Evolutionary conservation across 2,329 filamentous ascomycete genomes (phyloP), one percentile per base, ranked within the genome.

Genomic region (Fusarium heterosporum): DNA sequence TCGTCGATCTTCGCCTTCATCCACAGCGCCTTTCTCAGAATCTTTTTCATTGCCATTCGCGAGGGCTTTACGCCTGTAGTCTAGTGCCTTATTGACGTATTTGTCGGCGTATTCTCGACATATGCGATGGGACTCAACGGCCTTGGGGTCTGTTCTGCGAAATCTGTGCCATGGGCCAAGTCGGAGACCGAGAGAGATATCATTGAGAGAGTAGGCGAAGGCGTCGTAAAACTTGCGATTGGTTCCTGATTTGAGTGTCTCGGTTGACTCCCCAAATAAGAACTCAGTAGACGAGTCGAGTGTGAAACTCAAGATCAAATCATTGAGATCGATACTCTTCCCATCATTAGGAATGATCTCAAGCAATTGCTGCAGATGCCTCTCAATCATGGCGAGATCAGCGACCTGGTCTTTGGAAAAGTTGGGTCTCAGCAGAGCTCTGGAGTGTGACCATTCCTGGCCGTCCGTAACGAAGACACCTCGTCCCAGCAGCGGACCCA

Each of bases 221-320:
- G 48, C 47, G 22, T 30, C 26, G 11, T 6, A 16, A 13, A 47
- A 47, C 13, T 47, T 8, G 4, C 19, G 13, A 16, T 25, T 34
- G 4, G 14, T 36, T n/a, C 29, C 29, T 11, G 19, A 16, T 14
- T 19, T 16, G 9, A 54, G 41, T 10, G 51, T 46, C 10, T 28
- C 41, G 1, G 41, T 54, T 6, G 55, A 58, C 19, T 58, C 48
- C 4, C 48, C 32, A 29, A 58, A 54, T 9, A 58, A n/a, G 13
- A 58, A 58, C 8, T 53, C 55, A 1, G 55, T 47, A 34, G 48
- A 26, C 2, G 55, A 53, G 48, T 58, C 55, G 3, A 58, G 29
- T 2, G 55, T 58, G 16, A 58, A 34, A 3, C 34, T 32, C 2
- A 46, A 40, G 22, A 58, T 29, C 6, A 58, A 11, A 9, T 52